Conservation (phyloP, 2,329 filamentous ascomycete genomes). For the Herpotrichia juniperi region DNA sequence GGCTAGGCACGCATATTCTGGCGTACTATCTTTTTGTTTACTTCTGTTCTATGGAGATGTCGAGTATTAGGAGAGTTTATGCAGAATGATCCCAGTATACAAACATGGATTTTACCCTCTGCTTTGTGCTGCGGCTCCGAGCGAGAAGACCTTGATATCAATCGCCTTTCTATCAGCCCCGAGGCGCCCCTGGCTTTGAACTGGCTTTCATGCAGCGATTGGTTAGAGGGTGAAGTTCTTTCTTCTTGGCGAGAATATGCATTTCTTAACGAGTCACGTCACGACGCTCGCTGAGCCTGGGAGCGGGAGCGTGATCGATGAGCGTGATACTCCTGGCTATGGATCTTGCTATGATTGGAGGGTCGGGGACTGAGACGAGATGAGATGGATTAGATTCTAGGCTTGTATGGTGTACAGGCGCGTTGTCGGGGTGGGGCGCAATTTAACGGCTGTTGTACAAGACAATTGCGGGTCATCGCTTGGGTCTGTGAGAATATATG, state of each 20-base stretch:
- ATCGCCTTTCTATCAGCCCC: neutral
- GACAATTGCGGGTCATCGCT: no score
- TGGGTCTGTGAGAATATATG: no score
- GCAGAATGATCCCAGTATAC: no score
- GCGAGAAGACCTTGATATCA: neutral
- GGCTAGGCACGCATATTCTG: conserved; percentile 1
- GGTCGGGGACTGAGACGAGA: neutral
- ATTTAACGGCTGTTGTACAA: no score
- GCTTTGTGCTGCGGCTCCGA: no score
- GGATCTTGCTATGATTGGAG: conserved; percentile 7
- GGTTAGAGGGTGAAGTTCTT: neutral
- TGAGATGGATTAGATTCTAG: neutral
- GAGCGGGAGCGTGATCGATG: neutral
- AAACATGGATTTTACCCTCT: no score
- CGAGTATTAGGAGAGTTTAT: no score
- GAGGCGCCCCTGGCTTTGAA: conserved; percentile 5
- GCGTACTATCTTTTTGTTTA: neutral
- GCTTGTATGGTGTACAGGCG: neutral
- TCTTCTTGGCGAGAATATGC: neutral
- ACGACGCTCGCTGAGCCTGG: neutral
- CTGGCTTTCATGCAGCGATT: neutral
- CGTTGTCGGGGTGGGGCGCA: no score
- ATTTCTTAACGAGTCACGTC: neutral
- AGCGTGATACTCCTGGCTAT: conserved; percentile 3
- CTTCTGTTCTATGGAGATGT: no score